Evolutionary conservation across 768 basidiomycete species (phyloP), one percentile per base, ranked within the genome.

Genomic region (Lactarius evosmus): DNA sequence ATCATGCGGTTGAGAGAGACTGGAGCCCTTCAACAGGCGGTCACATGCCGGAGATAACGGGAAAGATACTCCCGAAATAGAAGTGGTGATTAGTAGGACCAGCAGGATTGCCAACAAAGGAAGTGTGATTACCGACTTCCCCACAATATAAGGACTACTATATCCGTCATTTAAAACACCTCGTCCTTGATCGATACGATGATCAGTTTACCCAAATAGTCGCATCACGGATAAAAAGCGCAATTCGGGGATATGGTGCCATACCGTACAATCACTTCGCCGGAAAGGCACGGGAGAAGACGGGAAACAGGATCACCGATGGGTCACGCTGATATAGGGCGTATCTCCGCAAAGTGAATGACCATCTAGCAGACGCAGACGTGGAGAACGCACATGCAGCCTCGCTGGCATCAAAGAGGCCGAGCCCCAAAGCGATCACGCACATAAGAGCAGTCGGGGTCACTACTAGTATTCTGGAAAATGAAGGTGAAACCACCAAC

Each of bases 61-160:
- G 34, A 38, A 53, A 22, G 16, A 30, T 51, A 33, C n/a, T 50
- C n/a, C 61, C 22, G 16, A 40, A 38, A 32, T 51, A 25, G 38
- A 49, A 36, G 56, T 57, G 62, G 40, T 22, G 56, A 63, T 58
- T 58, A 34, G 56, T 41, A 19, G 62, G 38, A 38, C 38, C 56
- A 17, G 38, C 33, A 33, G 29, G 8, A 17, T 63, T n/a, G 17
- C 38, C 30, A n/a, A 57, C 38, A 56, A 51, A 33, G 12, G 36
- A 11, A 8, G 6, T 2, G 19, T 49, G 9, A n/a, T n/a, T 6
- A 6, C 49, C 29, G 38, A 5, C 38, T 51, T 49, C 49, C 30
- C 62, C 11, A n/a, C n/a, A 34, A 52, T 25, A 55, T 38, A 16
- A n/a, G 19, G 14, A 16, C 38, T 40, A 30, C 22, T 19, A 16